Base-by-base conservation (phyloP, 768 basidiomycete species). In the Porpolomopsis calyptriformis region DNA sequence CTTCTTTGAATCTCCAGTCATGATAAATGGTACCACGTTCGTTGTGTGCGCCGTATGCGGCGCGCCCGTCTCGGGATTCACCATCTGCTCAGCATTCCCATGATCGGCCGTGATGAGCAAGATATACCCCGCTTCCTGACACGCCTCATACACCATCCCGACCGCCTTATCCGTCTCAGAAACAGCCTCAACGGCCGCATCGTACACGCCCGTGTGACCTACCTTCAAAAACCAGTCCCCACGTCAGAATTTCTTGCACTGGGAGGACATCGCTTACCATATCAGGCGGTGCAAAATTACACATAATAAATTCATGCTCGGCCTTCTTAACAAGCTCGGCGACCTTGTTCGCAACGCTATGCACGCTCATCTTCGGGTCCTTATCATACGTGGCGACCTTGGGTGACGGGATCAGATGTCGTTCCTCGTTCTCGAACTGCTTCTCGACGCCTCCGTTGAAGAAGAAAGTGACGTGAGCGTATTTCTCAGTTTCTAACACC, bases 361-460 rank as follows among this genome's bases (percentile, higher is more conserved):
- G 82, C 3, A 80, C 90, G 58, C 80, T 85, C 92, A 97, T 96
- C 55, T 80, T 77, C 2, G 92, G 92, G 52, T 86, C 72, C 56
- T 85, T 75, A 66, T 97, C 92, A 64, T 97, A 97, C 4, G 92
- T 97, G 4, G 92, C 82, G 23, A 94, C 91, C 57, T 88, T 93
- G 34, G 91, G 93, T 12, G 89, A 92, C 3, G 87, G 77, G 48
- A 94, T 81, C 86, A 96, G 81, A 60, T 80, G 72, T 12, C 93
- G 72, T 53, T 87, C 84, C 59, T 96, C 93, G 26, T 69, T 63
- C 11, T 76, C 70, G 64, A 87, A 97, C 57, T 93, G 87, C 60
- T 91, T 87, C 70, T 96, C 93, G 23, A 91, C 80, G 46, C 92
- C 92, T 11, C 92, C 93, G 63, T 94, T 96, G 76, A 96, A 94